phyloP scores from a whole-genome alignment of 352 stramenopile genomes.

The Globisporangium polare region DNA sequence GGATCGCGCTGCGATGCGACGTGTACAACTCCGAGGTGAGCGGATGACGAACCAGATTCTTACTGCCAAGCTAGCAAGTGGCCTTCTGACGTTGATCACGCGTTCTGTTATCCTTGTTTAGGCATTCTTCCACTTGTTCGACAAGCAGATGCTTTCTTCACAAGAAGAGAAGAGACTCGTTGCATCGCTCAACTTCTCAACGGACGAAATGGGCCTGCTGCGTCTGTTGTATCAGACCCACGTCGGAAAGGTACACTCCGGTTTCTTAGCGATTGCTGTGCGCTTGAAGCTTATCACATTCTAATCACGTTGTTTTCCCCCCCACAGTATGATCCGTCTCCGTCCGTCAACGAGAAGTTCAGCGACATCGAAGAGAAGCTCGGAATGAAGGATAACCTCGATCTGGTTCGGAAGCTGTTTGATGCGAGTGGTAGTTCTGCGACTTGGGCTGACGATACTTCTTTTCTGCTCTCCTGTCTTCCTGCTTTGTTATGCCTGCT shows the following conservation, averaged over 20 bases:
- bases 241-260: conserved; percentile 46
- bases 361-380: conserved; percentile 48
- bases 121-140: conserved; percentile 81
- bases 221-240: conserved; percentile 63
- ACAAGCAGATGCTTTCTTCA: conserved; percentile 82
- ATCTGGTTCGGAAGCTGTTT: conserved; percentile 40
- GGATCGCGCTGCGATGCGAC: conserved; percentile 72
- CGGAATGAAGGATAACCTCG: conserved; percentile 52
- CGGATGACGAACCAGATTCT: neutral
- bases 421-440: neutral
- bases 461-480: neutral
- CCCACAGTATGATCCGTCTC: conserved; percentile 57
- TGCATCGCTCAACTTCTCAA: conserved; percentile 60
- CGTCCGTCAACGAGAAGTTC: conserved; percentile 63
- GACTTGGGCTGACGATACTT: neutral
- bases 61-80: too few relatives aligned
- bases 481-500: neutral
- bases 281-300: conserved; percentile 1
- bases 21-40: conserved; percentile 69
- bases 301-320: neutral
- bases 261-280: neutral
- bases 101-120: conserved; percentile 8
- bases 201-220: conserved; percentile 56
- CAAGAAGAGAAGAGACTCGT: conserved; percentile 68
- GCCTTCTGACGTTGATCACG: neutral